phyloP scores from a whole-genome alignment of 495 filamentous ascomycete species.

The Talaromyces stipitatus region DNA sequence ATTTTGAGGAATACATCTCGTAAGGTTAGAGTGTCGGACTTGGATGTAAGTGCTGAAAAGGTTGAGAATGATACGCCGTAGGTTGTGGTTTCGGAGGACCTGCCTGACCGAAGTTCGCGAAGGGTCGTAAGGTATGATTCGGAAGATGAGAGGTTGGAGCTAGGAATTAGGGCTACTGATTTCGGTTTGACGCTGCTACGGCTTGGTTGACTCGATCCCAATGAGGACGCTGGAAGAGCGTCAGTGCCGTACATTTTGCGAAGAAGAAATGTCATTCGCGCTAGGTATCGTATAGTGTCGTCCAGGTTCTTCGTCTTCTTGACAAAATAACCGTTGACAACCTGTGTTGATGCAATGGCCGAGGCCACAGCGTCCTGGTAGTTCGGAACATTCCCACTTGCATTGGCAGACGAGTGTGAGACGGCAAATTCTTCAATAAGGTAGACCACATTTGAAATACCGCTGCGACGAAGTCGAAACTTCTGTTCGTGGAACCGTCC shows the following conservation, averaged over 20 bases:
- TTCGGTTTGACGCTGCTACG: slow-evolving; percentile 22
- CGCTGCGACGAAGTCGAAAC: slow-evolving; percentile 64
- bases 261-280: slow-evolving; percentile 64
- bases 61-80: slow-evolving; percentile 66
- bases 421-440: slow-evolving; percentile 69
- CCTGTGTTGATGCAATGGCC: slow-evolving; percentile 72
- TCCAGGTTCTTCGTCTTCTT: slow-evolving; percentile 71
- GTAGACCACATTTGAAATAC: slow-evolving; percentile 70
- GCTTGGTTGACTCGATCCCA: slow-evolving; percentile 11
- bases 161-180: slow-evolving; percentile 49
- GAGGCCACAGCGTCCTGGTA: slow-evolving; percentile 61
- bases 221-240: neutral
- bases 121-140: slow-evolving; percentile 63
- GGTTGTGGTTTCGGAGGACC: slow-evolving; percentile 29
- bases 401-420: slow-evolving; percentile 28
- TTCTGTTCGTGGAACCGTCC: slow-evolving; percentile 83
- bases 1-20: slow-evolving; percentile 77
- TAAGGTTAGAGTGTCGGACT: slow-evolving; percentile 65
- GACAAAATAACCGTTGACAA: slow-evolving; percentile 75
- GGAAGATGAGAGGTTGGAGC: slow-evolving; percentile 51
- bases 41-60: slow-evolving; percentile 64
- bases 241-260: slow-evolving; percentile 52
- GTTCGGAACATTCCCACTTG: slow-evolving; percentile 23
- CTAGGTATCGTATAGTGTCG: slow-evolving; percentile 73
- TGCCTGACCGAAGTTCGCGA: slow-evolving; percentile 43